A percentile compares a stretch with the other conserved stretches of the same genome.
These are phyloP conservation scores for Neoscytalidium dimidiatum DNA, from an alignment of 2,329 filamentous ascomycete species.

Conservation along the genomic window DNA sequence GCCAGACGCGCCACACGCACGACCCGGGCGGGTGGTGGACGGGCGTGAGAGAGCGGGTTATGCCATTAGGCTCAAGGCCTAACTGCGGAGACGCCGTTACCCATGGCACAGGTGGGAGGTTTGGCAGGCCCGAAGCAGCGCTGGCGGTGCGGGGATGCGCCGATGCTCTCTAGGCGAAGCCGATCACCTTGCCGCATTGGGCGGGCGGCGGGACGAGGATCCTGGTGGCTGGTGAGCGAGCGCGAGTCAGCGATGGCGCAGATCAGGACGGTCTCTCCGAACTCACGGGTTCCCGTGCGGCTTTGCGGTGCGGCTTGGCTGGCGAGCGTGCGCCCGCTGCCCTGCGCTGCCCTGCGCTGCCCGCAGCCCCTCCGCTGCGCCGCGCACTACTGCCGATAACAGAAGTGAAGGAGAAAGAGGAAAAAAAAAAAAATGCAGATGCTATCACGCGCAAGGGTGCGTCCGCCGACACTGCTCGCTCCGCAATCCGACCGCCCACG, in stretches of 20 bases:
- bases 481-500: not conserved
- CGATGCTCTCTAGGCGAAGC: constrained; percentile 7
- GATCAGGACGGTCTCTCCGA: constrained; percentile 10
- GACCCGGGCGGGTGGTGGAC: constrained; percentile 2
- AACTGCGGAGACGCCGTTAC: constrained; percentile 15
- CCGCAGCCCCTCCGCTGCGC: not conserved
- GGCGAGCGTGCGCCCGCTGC: too few relatives aligned
- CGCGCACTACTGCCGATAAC: not conserved
- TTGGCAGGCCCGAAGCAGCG: constrained; percentile 2
- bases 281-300: constrained; percentile 3
- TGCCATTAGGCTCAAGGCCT: constrained; percentile 1
- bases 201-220: constrained; percentile 3
- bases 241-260: constrained; percentile 5
- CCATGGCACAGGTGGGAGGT: constrained; percentile 8
- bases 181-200: constrained; percentile 15
- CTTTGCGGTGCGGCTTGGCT: not conserved
- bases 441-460: not conserved
- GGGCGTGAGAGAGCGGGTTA: constrained; percentile 3
- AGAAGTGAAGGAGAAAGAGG: not conserved
- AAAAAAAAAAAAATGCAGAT: not conserved
- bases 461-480: not conserved
- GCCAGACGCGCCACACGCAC: constrained; percentile 4
- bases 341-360: not conserved
- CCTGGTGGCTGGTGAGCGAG: constrained; percentile 6
- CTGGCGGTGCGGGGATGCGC: constrained; percentile 12